These are phyloP conservation scores for Cryptosporidium sp. DNA, from an alignment of 169 alveolate genomes.

Conservation along the genomic window DNA sequence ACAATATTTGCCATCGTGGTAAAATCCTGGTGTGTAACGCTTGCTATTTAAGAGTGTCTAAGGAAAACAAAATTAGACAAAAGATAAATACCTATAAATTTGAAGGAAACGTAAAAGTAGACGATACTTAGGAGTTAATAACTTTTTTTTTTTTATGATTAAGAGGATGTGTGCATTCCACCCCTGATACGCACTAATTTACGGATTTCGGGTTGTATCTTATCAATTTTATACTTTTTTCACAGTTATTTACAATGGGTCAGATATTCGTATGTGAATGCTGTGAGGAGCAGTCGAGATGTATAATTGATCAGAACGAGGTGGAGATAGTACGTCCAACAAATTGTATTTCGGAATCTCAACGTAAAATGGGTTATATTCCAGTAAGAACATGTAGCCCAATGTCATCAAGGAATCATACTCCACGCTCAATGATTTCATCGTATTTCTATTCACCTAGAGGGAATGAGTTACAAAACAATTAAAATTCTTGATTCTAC, in stretches of 20 bases:
- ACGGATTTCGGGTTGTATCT: background rate
- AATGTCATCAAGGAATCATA: slow-evolving; percentile 59
- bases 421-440: slow-evolving; percentile 60
- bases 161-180: slow-evolving; percentile 43
- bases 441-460: slow-evolving; percentile 48
- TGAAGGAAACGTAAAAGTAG: slow-evolving; percentile 52
- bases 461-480: background rate
- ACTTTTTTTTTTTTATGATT: background rate
- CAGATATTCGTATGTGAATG: slow-evolving; percentile 47
- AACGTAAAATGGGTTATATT: slow-evolving; percentile 66
- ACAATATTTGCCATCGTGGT: slow-evolving; percentile 67
- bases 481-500: background rate
- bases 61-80: slow-evolving; percentile 72
- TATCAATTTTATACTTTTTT: background rate
- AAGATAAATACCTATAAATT: slow-evolving; percentile 47
- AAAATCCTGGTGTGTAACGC: slow-evolving; percentile 77
- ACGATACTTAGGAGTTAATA: slow-evolving; percentile 36
- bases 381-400: slow-evolving; percentile 64
- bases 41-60: slow-evolving; percentile 76
- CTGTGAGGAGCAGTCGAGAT: slow-evolving; percentile 41
- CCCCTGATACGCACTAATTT: slow-evolving; percentile 13
- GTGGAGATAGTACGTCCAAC: slow-evolving; percentile 62
- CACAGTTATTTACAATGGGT: slow-evolving; percentile 10
- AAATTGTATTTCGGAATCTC: slow-evolving; percentile 14
- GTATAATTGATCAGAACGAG: slow-evolving; percentile 60